Conservation (phyloP, 2,329 filamentous ascomycete genomes). For the Ciborinia camelliae region DNA sequence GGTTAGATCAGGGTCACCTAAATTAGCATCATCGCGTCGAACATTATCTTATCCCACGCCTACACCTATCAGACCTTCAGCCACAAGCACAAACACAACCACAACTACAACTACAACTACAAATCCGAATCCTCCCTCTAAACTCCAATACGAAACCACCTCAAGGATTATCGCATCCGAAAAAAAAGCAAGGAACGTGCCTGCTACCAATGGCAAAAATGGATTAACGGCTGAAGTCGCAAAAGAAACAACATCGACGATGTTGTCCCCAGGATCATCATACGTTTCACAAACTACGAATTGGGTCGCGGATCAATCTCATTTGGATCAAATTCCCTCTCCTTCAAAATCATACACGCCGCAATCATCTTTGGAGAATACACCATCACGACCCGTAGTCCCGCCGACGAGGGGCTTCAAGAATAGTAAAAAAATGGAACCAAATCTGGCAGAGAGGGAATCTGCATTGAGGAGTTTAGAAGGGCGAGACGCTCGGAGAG, state of each 20-base stretch:
- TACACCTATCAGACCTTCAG: slow-evolving; percentile 1
- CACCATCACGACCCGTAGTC: slow-evolving; percentile 28
- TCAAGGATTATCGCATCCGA: not conserved
- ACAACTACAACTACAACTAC: not conserved
- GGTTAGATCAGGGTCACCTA: slow-evolving; percentile 9
- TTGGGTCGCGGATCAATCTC: slow-evolving; percentile 35
- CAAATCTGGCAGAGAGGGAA: slow-evolving; percentile 23
- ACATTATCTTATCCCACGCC: slow-evolving; percentile 20
- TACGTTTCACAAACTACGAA: slow-evolving; percentile 29
- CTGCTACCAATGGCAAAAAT: slow-evolving; percentile 22
- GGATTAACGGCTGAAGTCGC: slow-evolving; percentile 19
- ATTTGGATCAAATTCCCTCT: slow-evolving; percentile 11
- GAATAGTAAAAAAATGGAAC: slow-evolving; percentile 29
- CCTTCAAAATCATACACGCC: slow-evolving; percentile 13
- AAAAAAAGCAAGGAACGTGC: slow-evolving; percentile 20
- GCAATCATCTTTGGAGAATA: slow-evolving; percentile 19
- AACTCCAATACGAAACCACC: slow-evolving; percentile 9
- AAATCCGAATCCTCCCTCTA: not conserved
- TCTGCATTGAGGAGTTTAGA: slow-evolving; percentile 32
- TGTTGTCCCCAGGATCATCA: slow-evolving; percentile 31
- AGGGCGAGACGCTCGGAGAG: slow-evolving; percentile 23
- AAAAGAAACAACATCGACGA: slow-evolving; percentile 30
- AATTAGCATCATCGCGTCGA: slow-evolving; percentile 15
- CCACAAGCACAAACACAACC: not conserved
- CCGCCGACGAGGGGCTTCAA: slow-evolving; percentile 35